Conservation (phyloP, 2,329 filamentous ascomycete genomes). For the Didymella segeticola region DNA sequence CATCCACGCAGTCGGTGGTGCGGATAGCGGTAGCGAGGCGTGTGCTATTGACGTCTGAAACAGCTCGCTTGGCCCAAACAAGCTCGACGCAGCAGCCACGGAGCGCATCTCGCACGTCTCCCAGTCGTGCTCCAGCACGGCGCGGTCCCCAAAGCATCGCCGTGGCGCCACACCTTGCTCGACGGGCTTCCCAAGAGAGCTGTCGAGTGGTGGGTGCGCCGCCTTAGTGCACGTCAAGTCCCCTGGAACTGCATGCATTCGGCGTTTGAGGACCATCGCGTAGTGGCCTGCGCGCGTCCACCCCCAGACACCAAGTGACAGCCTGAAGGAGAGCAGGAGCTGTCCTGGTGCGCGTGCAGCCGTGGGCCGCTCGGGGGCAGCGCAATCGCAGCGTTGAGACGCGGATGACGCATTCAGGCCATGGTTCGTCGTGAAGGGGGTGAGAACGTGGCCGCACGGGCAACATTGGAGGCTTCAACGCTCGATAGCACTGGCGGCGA, state of each 20-base stretch:
- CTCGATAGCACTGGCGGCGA: slow-evolving; percentile 9
- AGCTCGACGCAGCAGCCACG: slow-evolving; percentile 1
- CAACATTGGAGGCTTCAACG: slow-evolving; percentile 8
- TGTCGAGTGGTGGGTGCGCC: slow-evolving; percentile 6
- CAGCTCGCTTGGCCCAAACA: slow-evolving; percentile 6
- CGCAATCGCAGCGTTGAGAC: slow-evolving; percentile 3
- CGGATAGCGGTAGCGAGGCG: slow-evolving; percentile 27
- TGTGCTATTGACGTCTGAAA: slow-evolving; percentile 25
- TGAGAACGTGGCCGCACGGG: slow-evolving; percentile 15
- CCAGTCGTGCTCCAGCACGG: slow-evolving; percentile 21
- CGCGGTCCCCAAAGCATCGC: slow-evolving; percentile 7
- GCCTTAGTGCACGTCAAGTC: slow-evolving; percentile 9
- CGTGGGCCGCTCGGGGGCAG: background rate
- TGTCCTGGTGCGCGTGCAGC: slow-evolving; percentile 3
- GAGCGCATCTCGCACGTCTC: slow-evolving; percentile 20
- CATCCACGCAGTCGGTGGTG: slow-evolving; percentile 11
- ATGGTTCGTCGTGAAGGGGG: background rate
- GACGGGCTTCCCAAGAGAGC: slow-evolving; percentile 15
- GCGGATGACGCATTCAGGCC: slow-evolving; percentile 4
- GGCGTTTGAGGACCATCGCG: slow-evolving; percentile 14
- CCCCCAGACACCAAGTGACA: slow-evolving; percentile 7
- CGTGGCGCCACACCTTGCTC: slow-evolving; percentile 7
- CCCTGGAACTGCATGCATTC: slow-evolving; percentile 9
- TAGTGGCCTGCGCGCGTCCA: slow-evolving; percentile 5
- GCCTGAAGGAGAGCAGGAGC: slow-evolving; percentile 2